phyloP scores from a whole-genome alignment of 2,329 filamentous ascomycete genomes.

The Diatrype stigma region DNA sequence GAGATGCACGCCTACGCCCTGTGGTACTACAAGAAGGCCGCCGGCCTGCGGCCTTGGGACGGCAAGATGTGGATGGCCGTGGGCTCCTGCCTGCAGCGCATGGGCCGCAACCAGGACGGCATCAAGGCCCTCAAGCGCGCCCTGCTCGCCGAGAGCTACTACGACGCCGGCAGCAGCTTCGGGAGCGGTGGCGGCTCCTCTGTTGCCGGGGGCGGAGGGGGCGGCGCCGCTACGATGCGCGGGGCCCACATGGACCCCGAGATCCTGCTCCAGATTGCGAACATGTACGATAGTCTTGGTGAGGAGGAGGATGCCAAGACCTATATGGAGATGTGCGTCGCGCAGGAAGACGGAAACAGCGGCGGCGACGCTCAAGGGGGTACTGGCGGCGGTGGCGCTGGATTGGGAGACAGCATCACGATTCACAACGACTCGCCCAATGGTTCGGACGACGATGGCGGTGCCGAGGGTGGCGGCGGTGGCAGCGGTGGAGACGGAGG shows the following conservation, averaged over 20 bases:
- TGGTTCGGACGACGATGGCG: constrained; percentile 35
- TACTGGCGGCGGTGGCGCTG: constrained; percentile 27
- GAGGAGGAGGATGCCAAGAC: constrained; percentile 77
- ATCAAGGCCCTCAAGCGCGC: constrained; percentile 95
- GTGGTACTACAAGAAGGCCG: constrained; percentile 96
- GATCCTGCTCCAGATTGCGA: constrained; percentile 82
- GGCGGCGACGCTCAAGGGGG: constrained; percentile 36
- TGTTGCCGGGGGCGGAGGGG: constrained; percentile 56
- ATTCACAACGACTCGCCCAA: constrained; percentile 52
- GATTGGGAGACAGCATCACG: constrained; percentile 45
- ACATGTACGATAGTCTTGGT: constrained; percentile 77
- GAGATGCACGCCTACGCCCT: constrained; percentile 97
- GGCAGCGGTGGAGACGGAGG: constrained; percentile 26
- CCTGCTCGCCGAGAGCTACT: constrained; percentile 80
- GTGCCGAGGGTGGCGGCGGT: constrained; percentile 25
- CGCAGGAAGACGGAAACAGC: constrained; percentile 80
- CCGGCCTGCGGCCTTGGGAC: constrained; percentile 88
- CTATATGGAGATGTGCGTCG: constrained; percentile 94
- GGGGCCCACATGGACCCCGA: constrained; percentile 77
- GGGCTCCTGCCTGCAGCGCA: constrained; percentile 84
- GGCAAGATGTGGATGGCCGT: constrained; percentile 99
- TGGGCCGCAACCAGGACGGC: constrained; percentile 80
- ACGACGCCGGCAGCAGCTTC: constrained; percentile 61
- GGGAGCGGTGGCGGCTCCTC: constrained; percentile 36
- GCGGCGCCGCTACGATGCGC: constrained; percentile 42